Conservation (phyloP, 2,329 filamentous ascomycete species). For the Alternaria sp. region DNA sequence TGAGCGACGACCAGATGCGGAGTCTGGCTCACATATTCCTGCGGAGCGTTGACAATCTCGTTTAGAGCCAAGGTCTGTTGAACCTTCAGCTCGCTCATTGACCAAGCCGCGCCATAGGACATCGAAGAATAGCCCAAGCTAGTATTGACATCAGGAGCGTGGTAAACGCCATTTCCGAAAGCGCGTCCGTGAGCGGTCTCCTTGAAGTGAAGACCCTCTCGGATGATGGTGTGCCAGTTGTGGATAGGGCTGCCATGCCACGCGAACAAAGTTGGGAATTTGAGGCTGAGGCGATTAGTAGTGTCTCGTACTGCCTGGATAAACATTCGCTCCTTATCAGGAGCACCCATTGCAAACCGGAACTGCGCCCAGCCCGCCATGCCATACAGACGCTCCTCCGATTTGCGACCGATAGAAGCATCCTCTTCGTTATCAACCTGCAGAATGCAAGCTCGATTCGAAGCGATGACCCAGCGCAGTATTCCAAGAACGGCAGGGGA, state of each 20-base stretch:
- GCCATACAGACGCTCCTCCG: conserved; percentile 64
- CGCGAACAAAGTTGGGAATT: conserved; percentile 76
- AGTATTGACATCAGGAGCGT: conserved; percentile 65
- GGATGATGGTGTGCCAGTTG: conserved; percentile 92
- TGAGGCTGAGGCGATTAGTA: conserved; percentile 47
- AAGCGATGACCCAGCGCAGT: conserved; percentile 87
- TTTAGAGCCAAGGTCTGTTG: conserved; percentile 72
- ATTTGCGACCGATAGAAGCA: conserved; percentile 33
- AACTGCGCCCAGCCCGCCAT: conserved; percentile 79
- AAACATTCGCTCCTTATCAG: conserved; percentile 86
- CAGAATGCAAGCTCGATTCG: conserved; percentile 85
- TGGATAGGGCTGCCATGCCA: conserved; percentile 80
- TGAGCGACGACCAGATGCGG: conserved; percentile 76
- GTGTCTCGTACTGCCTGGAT: conserved; percentile 64
- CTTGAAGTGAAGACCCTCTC: conserved; percentile 78
- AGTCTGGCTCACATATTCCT: conserved; percentile 60
- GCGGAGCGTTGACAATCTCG: conserved; percentile 79
- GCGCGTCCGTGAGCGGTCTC: conserved; percentile 68
- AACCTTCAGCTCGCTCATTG: conserved; percentile 68
- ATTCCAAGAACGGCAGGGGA: conserved; percentile 70
- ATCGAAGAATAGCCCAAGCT: conserved; percentile 60
- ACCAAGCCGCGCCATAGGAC: conserved; percentile 59
- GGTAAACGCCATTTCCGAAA: conserved; percentile 82
- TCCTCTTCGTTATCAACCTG: conserved; percentile 64
- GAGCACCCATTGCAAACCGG: conserved; percentile 84